phyloP scores from a whole-genome alignment of 1,284 basidiomycete genomes.

The Tylopilus sp. region DNA sequence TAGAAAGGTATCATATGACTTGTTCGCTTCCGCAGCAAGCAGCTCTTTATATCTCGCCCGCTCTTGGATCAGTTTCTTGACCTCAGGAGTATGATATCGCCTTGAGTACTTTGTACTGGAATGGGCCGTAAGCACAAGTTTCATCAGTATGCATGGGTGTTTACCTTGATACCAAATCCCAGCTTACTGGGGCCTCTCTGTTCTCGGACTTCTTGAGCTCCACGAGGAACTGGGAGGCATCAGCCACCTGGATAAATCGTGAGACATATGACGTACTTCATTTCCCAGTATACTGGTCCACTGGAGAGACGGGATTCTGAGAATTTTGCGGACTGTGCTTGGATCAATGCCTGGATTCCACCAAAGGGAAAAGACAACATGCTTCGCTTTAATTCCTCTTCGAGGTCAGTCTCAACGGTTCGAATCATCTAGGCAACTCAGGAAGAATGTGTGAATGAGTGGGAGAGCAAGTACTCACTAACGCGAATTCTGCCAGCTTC shows the following conservation, averaged over 20 bases:
- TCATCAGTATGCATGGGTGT: constrained; percentile 4
- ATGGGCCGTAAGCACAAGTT: constrained; percentile 10
- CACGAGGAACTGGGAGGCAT: constrained; percentile 57
- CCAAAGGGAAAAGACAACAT: constrained; percentile 10
- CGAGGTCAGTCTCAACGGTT: constrained; percentile 66
- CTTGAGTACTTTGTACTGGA: constrained; percentile 68
- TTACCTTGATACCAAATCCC: constrained; percentile 76
- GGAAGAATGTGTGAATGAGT: background rate
- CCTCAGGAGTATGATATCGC: constrained; percentile 79
- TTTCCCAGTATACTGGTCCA: constrained; percentile 67
- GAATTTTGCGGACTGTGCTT: constrained; percentile 59
- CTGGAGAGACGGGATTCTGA: constrained; percentile 73
- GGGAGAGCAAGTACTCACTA: constrained; percentile 27
- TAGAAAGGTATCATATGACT: constrained; percentile 68
- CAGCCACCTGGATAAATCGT: background rate
- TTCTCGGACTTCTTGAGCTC: constrained; percentile 74
- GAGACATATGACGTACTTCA: constrained; percentile 49
- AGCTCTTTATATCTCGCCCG: constrained; percentile 76
- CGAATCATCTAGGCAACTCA: constrained; percentile 45
- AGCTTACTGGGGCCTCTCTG: constrained; percentile 70
- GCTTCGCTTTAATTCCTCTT: constrained; percentile 72
- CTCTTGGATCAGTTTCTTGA: constrained; percentile 64
- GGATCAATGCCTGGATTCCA: constrained; percentile 7
- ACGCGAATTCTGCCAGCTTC: constrained; percentile 47
- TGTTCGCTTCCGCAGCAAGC: constrained; percentile 61